Evolutionary conservation across 2,329 filamentous ascomycete genomes (phyloP).

Genomic region (Cladobotryum mycophilum): DNA sequence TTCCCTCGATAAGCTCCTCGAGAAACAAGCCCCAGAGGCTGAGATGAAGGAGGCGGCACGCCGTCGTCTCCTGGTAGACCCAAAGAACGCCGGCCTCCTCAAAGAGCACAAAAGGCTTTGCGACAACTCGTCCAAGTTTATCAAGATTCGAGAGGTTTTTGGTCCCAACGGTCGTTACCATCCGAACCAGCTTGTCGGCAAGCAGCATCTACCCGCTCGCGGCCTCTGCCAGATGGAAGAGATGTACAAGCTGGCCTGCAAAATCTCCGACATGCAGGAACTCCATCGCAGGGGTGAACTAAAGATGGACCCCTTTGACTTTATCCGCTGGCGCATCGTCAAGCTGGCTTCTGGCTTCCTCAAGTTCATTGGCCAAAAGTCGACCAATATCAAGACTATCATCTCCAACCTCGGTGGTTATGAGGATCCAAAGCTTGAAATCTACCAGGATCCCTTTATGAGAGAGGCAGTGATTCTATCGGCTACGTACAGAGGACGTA

Average conservation of each 20-base stretch:
- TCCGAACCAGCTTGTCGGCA: slow-evolving; percentile 32
- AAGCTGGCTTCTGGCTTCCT: slow-evolving; percentile 12
- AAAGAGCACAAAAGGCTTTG: slow-evolving; percentile 18
- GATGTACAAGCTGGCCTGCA: slow-evolving; percentile 31
- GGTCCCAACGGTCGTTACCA: slow-evolving; percentile 23
- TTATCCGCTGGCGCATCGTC: slow-evolving; percentile 30
- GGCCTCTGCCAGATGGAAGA: slow-evolving; percentile 30
- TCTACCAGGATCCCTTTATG: too few relatives aligned
- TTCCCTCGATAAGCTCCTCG: slow-evolving; percentile 24
- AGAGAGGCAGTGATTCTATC: too few relatives aligned
- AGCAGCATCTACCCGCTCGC: slow-evolving; percentile 22
- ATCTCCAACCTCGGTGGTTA: slow-evolving; percentile 15
- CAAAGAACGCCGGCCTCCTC: slow-evolving; percentile 9
- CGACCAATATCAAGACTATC: slow-evolving; percentile 12
- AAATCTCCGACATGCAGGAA: slow-evolving; percentile 25
- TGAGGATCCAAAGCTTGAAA: not conserved
- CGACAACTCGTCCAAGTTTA: slow-evolving; percentile 28
- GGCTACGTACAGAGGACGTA: too few relatives aligned
- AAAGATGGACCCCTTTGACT: slow-evolving; percentile 32
- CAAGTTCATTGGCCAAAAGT: slow-evolving; percentile 6
- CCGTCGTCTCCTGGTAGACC: not conserved
- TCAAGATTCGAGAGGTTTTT: slow-evolving; percentile 30
- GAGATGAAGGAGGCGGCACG: slow-evolving; percentile 13
- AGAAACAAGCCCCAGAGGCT: slow-evolving; percentile 18
- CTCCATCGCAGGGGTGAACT: slow-evolving; percentile 21